These are phyloP conservation scores for Monosporozyma unispora DNA, from an alignment of 805 yeast species.

Conservation along the genomic window DNA sequence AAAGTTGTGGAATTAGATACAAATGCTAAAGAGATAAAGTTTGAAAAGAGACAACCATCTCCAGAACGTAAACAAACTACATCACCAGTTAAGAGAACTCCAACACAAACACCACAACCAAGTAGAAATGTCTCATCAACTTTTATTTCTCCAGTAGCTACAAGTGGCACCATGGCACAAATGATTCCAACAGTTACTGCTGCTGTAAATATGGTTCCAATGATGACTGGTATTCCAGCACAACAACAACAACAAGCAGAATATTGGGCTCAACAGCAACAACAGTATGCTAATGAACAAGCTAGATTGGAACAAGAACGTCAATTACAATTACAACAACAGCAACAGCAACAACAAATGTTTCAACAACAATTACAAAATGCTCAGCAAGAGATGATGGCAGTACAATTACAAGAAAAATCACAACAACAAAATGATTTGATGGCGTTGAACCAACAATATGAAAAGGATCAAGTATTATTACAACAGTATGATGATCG, in stretches of 20 bases:
- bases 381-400: constrained; percentile 57
- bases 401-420: constrained; percentile 45
- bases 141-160: constrained; percentile 5
- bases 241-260: constrained; percentile 16
- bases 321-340: constrained; percentile 53
- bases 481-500: constrained; percentile 81
- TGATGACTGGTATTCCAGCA: constrained; percentile 26
- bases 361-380: constrained; percentile 50
- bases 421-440: constrained; percentile 75
- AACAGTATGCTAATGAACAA: constrained; percentile 60
- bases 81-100: background rate
- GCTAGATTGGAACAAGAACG: constrained; percentile 55
- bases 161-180: constrained; percentile 5
- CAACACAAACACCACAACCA: background rate
- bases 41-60: constrained; percentile 5
- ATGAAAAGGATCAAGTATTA: constrained; percentile 75
- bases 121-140: background rate
- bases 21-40: constrained; percentile 10
- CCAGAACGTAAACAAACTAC: constrained; percentile 2
- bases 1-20: constrained; percentile 17
- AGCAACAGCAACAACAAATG: constrained; percentile 56
- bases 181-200: constrained; percentile 16
- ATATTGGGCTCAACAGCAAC: constrained; percentile 33
- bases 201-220: constrained; percentile 29
- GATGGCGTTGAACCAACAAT: constrained; percentile 64